A percentile compares a stretch with the other conserved stretches of the same genome.
phyloP scores from a whole-genome alignment of 1,284 basidiomycete species.

The Agroathelia rolfsii region DNA sequence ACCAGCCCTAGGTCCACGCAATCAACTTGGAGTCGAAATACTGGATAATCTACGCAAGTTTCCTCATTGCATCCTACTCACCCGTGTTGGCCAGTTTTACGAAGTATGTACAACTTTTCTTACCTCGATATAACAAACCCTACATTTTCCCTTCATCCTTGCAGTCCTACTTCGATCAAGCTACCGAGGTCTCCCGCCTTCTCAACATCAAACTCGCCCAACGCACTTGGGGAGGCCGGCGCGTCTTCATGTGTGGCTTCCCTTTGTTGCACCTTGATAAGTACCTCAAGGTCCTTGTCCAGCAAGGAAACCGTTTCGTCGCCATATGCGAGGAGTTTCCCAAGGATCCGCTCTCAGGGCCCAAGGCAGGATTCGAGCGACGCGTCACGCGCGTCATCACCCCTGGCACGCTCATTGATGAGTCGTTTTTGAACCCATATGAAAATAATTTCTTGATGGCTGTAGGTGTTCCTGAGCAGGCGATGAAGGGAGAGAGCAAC shows the following conservation, averaged over 20 bases:
- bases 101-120: constrained; percentile 45
- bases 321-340: constrained; percentile 90
- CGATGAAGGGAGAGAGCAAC: constrained; percentile 6
- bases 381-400: constrained; percentile 81
- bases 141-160: constrained; percentile 8
- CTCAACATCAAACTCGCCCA: constrained; percentile 77
- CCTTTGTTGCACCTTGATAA: constrained; percentile 80
- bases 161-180: constrained; percentile 92
- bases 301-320: constrained; percentile 74
- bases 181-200: constrained; percentile 63
- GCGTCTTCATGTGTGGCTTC: constrained; percentile 82
- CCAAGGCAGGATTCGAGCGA: constrained; percentile 55
- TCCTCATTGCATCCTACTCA: constrained; percentile 83
- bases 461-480: constrained; percentile 27
- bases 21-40: constrained; percentile 58
- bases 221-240: constrained; percentile 58
- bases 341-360: constrained; percentile 28
- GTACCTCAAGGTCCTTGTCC: constrained; percentile 78
- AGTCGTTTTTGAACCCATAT: constrained; percentile 73
- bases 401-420: constrained; percentile 87
- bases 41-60: constrained; percentile 65
- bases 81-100: constrained; percentile 90
- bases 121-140: no score
- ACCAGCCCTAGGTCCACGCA: constrained; percentile 29
- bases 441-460: constrained; percentile 87